Evolutionary conservation across 176 grass and related monocot species (phyloP).

Genomic region (Ampelocalamus luodianensis): DNA sequence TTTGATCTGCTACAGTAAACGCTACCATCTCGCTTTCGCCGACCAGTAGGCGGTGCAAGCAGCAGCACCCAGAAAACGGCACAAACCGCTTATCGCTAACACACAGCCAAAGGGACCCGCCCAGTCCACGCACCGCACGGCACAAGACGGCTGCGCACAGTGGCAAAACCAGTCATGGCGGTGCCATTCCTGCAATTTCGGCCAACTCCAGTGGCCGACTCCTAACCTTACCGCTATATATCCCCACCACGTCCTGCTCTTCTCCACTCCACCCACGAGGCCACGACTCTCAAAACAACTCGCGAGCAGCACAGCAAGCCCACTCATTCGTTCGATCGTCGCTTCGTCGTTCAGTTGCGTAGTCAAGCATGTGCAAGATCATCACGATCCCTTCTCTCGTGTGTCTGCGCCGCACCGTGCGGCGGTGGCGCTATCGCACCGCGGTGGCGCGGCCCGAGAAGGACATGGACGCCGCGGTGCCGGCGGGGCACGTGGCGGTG

Average conservation of each 20-base stretch:
- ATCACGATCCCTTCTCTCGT: slow-evolving; percentile 43
- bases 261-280: background rate
- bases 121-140: background rate
- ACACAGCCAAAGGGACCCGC: too few species aligned
- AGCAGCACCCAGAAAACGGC: background rate
- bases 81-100: background rate
- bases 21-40: background rate
- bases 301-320: background rate
- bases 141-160: background rate
- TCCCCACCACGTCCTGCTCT: background rate
- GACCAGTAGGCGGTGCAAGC: background rate
- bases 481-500: slow-evolving; percentile 56
- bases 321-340: background rate
- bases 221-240: slow-evolving; percentile 37
- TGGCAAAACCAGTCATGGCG: background rate
- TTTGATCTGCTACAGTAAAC: too few species aligned
- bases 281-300: background rate
- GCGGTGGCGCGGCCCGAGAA: background rate
- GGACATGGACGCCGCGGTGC: background rate
- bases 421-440: slow-evolving; percentile 27
- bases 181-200: slow-evolving; percentile 25
- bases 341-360: background rate
- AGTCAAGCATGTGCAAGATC: slow-evolving; percentile 45
- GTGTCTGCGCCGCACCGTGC: slow-evolving; percentile 34
- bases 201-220: background rate